Conservation (phyloP, 1,284 basidiomycete species). For the Meripilus lineatus region DNA sequence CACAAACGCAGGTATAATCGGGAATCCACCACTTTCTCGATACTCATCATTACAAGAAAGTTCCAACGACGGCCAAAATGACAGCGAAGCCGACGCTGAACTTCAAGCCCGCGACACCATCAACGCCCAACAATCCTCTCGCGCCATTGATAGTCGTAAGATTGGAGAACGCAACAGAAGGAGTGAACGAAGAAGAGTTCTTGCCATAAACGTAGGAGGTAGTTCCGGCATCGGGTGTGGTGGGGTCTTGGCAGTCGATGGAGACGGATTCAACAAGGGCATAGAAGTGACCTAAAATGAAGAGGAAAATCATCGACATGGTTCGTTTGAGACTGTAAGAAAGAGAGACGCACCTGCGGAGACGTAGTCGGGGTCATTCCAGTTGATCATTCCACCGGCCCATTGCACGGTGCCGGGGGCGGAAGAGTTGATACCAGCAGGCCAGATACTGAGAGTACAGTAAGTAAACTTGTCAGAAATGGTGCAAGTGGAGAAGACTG, state of each 20-base stretch:
- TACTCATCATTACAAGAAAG: neutral
- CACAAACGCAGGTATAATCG: no score
- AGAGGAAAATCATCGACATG: neutral
- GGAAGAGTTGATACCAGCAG: constrained; percentile 59
- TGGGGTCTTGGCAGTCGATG: constrained; percentile 54
- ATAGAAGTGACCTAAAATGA: constrained; percentile 49
- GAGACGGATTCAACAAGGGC: constrained; percentile 52
- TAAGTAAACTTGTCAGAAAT: constrained; percentile 1
- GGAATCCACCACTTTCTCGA: no score
- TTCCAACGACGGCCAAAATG: neutral
- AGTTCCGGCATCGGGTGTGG: constrained; percentile 34
- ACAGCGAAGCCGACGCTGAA: neutral
- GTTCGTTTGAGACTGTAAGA: constrained; percentile 7
- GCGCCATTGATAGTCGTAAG: constrained; percentile 36
- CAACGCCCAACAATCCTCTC: constrained; percentile 1
- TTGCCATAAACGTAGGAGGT: constrained; percentile 60
- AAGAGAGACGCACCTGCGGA: constrained; percentile 40
- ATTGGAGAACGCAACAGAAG: constrained; percentile 51
- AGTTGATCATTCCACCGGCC: constrained; percentile 78
- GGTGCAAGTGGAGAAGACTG: constrained; percentile 8
- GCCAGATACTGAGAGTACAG: constrained; percentile 56
- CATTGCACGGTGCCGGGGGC: constrained; percentile 70
- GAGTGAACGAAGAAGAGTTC: constrained; percentile 47
- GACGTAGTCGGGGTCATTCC: constrained; percentile 68
- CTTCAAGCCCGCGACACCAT: neutral